Evolutionary conservation across 179 eudicot species (phyloP).

Genomic region (Carnegiea gigantea): DNA sequence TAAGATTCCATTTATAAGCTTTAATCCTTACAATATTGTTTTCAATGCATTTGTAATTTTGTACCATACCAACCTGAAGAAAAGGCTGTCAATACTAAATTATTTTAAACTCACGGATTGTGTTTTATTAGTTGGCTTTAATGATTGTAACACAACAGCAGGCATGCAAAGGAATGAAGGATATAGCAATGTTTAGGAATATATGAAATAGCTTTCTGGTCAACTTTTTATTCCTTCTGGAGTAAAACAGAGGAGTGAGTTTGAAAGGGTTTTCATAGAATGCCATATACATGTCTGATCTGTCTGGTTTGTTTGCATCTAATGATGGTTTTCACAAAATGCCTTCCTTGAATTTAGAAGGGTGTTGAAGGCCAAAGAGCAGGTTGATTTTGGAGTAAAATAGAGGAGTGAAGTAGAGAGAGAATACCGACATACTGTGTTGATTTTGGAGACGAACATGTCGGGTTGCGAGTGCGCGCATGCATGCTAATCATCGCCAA

Average conservation of each 20-base stretch:
- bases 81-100: too few relatives aligned
- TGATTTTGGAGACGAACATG: too few relatives aligned
- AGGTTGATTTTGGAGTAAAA: too few relatives aligned
- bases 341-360: slow-evolving; percentile 34
- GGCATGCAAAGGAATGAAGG: neutral
- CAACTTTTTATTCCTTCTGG: neutral
- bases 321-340: slow-evolving; percentile 26
- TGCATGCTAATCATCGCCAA: too few relatives aligned
- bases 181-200: neutral
- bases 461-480: too few relatives aligned
- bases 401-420: too few relatives aligned
- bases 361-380: slow-evolving; percentile 43
- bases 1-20: too few relatives aligned
- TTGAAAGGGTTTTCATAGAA: neutral
- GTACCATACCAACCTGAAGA: too few relatives aligned
- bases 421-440: too few relatives aligned
- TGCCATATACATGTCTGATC: neutral
- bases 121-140: neutral
- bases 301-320: neutral
- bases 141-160: neutral
- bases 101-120: neutral
- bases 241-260: too few relatives aligned
- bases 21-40: too few relatives aligned
- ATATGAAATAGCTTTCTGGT: neutral
- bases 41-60: too few relatives aligned